phyloP scores from a whole-genome alignment of 352 stramenopile species.

The Saprolegnia diclina region DNA sequence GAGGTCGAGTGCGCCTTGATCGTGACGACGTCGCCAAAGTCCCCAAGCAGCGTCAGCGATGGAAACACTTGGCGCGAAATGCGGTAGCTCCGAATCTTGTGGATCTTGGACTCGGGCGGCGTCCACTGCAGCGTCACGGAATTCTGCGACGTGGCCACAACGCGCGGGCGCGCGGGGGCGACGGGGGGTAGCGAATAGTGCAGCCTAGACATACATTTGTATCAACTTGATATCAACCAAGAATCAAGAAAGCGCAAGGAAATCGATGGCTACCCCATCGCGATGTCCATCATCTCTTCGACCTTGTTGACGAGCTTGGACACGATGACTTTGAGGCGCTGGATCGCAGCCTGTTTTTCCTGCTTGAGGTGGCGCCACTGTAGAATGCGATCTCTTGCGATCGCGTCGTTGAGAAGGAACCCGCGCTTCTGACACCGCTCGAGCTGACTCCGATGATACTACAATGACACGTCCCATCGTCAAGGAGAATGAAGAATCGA shows the following conservation, averaged over 20 bases:
- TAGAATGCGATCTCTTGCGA: constrained; percentile 38
- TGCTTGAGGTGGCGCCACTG: constrained; percentile 78
- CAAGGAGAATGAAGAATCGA: no score
- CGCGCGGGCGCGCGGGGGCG: constrained; percentile 49
- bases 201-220: constrained; percentile 32
- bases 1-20: constrained; percentile 51
- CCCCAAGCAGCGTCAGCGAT: constrained; percentile 72
- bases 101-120: constrained; percentile 46
- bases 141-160: constrained; percentile 63
- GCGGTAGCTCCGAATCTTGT: constrained; percentile 79
- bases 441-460: constrained; percentile 16
- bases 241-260: neutral
- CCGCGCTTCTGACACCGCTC: constrained; percentile 25
- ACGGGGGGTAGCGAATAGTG: constrained; percentile 81
- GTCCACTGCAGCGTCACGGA: constrained; percentile 70
- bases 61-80: constrained; percentile 76
- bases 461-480: no score
- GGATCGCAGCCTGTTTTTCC: constrained; percentile 74
- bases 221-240: neutral
- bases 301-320: constrained; percentile 85
- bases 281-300: constrained; percentile 86
- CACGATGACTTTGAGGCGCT: constrained; percentile 82
- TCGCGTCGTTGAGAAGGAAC: constrained; percentile 13
- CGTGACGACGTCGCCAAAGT: constrained; percentile 76
- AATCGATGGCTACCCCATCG: constrained; percentile 40